Evolutionary conservation across 2,329 filamentous ascomycete species (phyloP).

Genomic region (Clathrospora elynae): DNA sequence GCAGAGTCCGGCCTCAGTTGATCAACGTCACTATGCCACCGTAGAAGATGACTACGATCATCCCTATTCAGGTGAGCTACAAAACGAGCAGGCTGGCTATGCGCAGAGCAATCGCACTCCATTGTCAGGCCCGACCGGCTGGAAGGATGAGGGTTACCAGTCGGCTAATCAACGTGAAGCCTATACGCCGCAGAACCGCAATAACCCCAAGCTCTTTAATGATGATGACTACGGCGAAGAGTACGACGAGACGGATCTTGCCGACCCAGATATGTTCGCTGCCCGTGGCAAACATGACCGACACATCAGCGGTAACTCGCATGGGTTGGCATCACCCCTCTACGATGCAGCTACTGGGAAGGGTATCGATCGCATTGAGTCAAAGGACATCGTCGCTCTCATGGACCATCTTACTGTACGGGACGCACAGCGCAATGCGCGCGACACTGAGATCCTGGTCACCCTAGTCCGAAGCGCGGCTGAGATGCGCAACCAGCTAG

Average conservation of each 20-base stretch:
- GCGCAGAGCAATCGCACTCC: constrained; percentile 40
- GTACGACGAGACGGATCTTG: constrained; percentile 51
- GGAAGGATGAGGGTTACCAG: constrained; percentile 85
- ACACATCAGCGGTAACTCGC: constrained; percentile 85
- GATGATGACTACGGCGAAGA: constrained; percentile 63
- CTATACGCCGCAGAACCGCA: constrained; percentile 51
- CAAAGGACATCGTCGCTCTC: constrained; percentile 92
- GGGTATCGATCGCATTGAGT: constrained; percentile 89
- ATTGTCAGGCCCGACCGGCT: constrained; percentile 59
- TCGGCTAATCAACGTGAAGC: constrained; percentile 69
- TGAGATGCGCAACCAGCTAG: constrained; percentile 96
- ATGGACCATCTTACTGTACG: constrained; percentile 99
- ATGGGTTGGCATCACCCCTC: constrained; percentile 85
- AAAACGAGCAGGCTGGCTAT: constrained; percentile 41
- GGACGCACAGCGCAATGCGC: constrained; percentile 92
- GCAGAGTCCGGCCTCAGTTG: constrained; percentile 31
- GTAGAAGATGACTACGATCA: constrained; percentile 48
- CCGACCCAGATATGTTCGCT: constrained; percentile 53
- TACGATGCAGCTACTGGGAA: constrained; percentile 88
- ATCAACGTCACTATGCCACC: constrained; percentile 42
- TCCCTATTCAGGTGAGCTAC: constrained; percentile 41
- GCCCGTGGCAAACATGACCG: constrained; percentile 59
- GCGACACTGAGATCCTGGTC: constrained; percentile 94
- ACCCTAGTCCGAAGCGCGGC: constrained; percentile 91
- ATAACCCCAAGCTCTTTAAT: constrained; percentile 57